Conservation (phyloP, 1,284 basidiomycete genomes). For the Inonotus obliquus region DNA sequence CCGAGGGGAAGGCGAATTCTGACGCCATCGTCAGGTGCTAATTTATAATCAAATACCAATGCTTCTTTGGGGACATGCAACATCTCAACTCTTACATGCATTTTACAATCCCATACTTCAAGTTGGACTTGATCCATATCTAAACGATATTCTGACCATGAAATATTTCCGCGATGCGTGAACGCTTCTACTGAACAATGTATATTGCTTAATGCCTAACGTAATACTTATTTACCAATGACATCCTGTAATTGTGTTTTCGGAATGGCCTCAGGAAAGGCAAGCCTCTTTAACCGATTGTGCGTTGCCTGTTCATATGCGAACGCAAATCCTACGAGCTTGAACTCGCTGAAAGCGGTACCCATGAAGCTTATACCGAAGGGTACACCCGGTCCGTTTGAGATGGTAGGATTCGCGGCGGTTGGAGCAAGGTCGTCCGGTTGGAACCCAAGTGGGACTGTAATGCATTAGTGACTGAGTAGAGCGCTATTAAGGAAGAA, state of each 20-base stretch:
- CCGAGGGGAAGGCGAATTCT: not conserved
- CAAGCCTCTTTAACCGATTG: constrained; percentile 36
- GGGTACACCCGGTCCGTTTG: constrained; percentile 38
- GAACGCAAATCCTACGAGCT: constrained; percentile 44
- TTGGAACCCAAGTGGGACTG: constrained; percentile 47
- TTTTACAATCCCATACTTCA: too few relatives aligned
- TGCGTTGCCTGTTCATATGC: constrained; percentile 53
- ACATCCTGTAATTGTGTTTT: constrained; percentile 45
- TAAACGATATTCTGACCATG: too few relatives aligned
- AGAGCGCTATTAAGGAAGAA: constrained; percentile 9
- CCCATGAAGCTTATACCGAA: constrained; percentile 49
- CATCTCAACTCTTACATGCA: not conserved
- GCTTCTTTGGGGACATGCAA: too few relatives aligned
- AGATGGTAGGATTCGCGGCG: constrained; percentile 31
- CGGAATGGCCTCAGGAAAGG: constrained; percentile 44
- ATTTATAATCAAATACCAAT: too few relatives aligned
- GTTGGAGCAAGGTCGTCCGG: constrained; percentile 31
- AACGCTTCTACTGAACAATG: too few relatives aligned
- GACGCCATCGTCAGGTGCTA: too few relatives aligned
- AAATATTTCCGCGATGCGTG: too few relatives aligned
- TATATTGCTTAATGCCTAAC: too few relatives aligned
- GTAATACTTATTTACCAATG: constrained; percentile 24
- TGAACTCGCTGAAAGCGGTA: constrained; percentile 45
- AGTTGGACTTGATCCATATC: too few relatives aligned
- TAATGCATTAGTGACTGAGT: too few relatives aligned